These are phyloP conservation scores for Cyanidioschyzon merolae DNA, from an alignment of 23 red algal species.

Conservation along the genomic window DNA sequence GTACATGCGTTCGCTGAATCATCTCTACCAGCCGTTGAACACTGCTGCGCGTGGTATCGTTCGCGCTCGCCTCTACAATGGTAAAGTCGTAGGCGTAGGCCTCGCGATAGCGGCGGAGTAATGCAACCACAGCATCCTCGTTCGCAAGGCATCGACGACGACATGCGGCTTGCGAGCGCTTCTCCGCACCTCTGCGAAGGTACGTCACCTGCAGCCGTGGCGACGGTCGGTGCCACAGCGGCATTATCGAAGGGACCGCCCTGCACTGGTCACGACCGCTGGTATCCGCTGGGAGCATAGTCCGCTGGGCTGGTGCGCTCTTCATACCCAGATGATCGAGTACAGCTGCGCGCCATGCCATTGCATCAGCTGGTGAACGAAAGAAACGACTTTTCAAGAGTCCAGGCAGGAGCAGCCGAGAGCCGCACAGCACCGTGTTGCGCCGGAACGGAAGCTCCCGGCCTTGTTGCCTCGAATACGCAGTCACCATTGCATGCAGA, in stretches of 20 bases:
- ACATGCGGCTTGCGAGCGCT: neutral
- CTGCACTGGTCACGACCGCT: neutral
- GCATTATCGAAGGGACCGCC: neutral
- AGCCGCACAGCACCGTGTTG: neutral
- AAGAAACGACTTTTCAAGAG: conserved; percentile 13
- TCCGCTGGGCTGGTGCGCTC: neutral
- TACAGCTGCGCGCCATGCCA: neutral
- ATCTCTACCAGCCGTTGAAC: neutral
- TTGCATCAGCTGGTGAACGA: neutral
- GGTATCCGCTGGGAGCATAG: neutral
- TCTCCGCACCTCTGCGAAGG: neutral
- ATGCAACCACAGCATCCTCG: neutral
- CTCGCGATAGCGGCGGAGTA: neutral
- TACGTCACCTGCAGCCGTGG: neutral
- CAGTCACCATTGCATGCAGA: neutral
- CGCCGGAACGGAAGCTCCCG: neutral
- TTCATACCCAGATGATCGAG: neutral
- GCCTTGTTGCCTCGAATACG: neutral
- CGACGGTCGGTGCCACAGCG: neutral
- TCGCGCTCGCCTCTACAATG: neutral
- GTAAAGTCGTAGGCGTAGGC: neutral
- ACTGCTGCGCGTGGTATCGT: neutral
- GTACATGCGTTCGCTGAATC: neutral
- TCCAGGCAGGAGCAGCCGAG: neutral
- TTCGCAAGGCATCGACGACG: neutral